Base-by-base conservation (phyloP, 371 early-diverging fungal genomes). In the Haplosporangium sp. region DNA sequence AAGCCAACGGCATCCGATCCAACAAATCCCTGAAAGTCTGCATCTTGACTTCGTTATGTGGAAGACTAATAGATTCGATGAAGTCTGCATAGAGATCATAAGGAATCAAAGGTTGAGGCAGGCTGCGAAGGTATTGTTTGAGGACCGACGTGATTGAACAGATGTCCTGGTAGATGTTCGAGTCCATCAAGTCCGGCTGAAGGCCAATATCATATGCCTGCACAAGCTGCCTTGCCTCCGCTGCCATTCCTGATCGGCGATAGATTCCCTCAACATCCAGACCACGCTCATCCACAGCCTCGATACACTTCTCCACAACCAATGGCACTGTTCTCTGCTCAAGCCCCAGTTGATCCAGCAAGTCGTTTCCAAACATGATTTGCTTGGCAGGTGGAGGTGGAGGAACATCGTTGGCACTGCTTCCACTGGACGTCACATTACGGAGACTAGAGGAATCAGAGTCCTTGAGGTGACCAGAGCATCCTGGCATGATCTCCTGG, bases 41-140 rank as follows among this genome's bases (percentile, higher is more conserved):
- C 20, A 59, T 51, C 68, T 75, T 67, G 12, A 29, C 29, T 1
- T 65, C 60, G 6, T 50, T 36, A 20, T 69, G 50, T 3, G 59
- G 85, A 83, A 86, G 83, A 82, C 86, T 73, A 16, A 88, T 83
- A 10, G 90, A 87, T 9, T 90, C 88, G 57, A 96, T 86, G 75
- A 96, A 97, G 47, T 92, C 75, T 11, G 84, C 70, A 73, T 95
- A 92, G 7, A 95, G 61, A 43, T 91, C 89, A 76, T 82, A 93
- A 0, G 97, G 96, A 63, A 99, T 75, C 37, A 99, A 72, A 1
- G 99, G 99, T 60, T 95, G 91, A 0, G 98, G 97, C 77, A 98
- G 62, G 46, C 95, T 94, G 50, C 99, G 89, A 57, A 99, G 88
- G 64, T 96, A 99, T 74, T 96, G 97, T 79, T 97, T 98, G 64